phyloP scores from a whole-genome alignment of 345 rosid genomes.

The Eucalyptus decipiens region DNA sequence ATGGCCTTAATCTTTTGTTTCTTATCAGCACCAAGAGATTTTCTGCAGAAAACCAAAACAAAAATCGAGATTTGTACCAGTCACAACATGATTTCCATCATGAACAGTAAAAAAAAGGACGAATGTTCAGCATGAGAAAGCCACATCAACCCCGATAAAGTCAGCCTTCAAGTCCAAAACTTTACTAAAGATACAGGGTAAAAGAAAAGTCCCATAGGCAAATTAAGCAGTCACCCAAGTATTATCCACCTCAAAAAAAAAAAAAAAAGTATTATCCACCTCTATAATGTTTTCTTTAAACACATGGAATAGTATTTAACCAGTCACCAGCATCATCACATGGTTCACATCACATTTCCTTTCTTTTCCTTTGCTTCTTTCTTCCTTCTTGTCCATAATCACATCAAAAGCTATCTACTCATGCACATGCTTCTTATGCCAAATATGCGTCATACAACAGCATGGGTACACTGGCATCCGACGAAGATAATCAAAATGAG shows the following conservation, averaged over 20 bases:
- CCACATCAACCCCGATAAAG: neutral
- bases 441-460: neutral
- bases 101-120: neutral
- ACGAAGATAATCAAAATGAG: neutral
- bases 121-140: neutral
- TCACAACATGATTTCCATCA: neutral
- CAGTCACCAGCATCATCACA: neutral
- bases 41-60: conserved; percentile 6
- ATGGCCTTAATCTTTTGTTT: neutral
- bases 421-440: neutral
- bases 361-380: neutral
- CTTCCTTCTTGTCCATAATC: neutral
- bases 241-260: neutral
- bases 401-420: neutral
- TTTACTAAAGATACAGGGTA: too few relatives aligned
- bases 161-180: neutral
- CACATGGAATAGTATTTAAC: neutral
- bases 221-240: neutral
- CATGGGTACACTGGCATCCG: neutral
- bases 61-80: neutral
- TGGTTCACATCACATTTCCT: neutral
- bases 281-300: neutral
- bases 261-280: neutral
- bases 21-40: conserved; percentile 6
- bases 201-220: neutral